Percentiles rank a stretch among this genome's conserved stretches.
Conservation (phyloP, 2,329 filamentous ascomycete genomes). For the Calonectria crousiana region DNA sequence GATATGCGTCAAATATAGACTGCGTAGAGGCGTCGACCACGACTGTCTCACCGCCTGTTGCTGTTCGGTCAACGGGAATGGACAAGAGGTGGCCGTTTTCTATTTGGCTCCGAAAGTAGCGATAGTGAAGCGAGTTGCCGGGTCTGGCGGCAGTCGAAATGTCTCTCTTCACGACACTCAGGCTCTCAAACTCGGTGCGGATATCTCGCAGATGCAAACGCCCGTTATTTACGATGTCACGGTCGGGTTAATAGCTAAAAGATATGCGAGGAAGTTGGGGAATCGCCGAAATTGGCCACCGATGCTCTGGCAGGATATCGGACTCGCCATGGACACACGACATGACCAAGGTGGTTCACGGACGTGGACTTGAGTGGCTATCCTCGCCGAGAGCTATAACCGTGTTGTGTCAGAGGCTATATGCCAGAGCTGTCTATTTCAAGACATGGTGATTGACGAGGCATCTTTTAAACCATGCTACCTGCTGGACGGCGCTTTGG, state of each 20-base stretch:
- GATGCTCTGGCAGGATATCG: not conserved
- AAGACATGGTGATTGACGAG: not conserved
- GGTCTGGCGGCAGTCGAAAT: not conserved
- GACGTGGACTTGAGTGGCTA: not conserved
- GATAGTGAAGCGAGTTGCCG: not conserved
- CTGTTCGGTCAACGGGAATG: not conserved
- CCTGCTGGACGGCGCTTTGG: not conserved
- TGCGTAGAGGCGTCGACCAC: not conserved
- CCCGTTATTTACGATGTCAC: not conserved
- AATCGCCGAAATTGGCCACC: not conserved
- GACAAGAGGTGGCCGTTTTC: not conserved
- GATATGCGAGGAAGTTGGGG: not conserved
- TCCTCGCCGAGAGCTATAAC: not conserved
- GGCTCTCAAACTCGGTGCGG: not conserved
- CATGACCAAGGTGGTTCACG: not conserved
- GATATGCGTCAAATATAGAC: not conserved
- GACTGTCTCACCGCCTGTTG: not conserved
- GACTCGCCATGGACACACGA: not conserved
- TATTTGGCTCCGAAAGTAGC: not conserved
- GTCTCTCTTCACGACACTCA: not conserved
- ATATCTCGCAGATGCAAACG: not conserved
- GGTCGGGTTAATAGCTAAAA: not conserved
- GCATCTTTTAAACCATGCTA: not conserved
- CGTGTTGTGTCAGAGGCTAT: not conserved
- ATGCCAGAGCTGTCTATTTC: not conserved